A percentile compares a stretch with the other conserved stretches of the same genome.
Evolutionary conservation across 2,329 filamentous ascomycete genomes (phyloP).

Genomic region (Beauveria asiatica): DNA sequence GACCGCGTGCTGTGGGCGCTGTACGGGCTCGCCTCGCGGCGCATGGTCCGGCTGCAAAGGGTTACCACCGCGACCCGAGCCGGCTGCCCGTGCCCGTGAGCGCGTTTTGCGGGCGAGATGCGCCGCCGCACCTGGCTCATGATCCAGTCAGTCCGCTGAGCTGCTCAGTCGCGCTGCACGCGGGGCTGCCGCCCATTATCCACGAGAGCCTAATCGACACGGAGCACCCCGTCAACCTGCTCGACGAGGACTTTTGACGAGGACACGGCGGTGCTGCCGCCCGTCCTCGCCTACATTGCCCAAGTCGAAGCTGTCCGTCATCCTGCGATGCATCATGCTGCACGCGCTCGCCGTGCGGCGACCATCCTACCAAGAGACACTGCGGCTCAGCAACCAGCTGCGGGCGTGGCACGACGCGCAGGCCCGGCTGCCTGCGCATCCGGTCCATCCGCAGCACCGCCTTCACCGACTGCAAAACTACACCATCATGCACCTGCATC

Average conservation of each 20-base stretch:
- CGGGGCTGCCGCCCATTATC: constrained; percentile 44
- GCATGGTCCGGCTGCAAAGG: constrained; percentile 44
- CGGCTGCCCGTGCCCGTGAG: constrained; percentile 32
- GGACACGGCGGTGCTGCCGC: constrained; percentile 31
- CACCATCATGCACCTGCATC: constrained; percentile 39
- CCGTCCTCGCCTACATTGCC: constrained; percentile 32
- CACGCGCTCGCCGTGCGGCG: constrained; percentile 30
- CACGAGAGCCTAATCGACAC: constrained; percentile 39
- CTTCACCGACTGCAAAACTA: constrained; percentile 33
- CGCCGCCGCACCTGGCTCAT: constrained; percentile 41
- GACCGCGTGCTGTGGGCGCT: constrained; percentile 39
- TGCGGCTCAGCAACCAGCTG: constrained; percentile 32
- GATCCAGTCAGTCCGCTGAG: constrained; percentile 38
- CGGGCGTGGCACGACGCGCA: constrained; percentile 27
- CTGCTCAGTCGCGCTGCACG: constrained; percentile 40
- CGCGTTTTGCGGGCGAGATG: constrained; percentile 42
- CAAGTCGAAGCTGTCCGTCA: constrained; percentile 34
- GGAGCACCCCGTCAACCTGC: constrained; percentile 35
- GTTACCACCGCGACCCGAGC: constrained; percentile 42
- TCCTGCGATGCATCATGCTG: constrained; percentile 35
- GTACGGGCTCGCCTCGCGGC: constrained; percentile 35
- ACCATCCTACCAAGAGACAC: constrained; percentile 26
- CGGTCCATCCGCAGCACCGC: constrained; percentile 33
- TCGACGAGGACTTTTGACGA: constrained; percentile 45
- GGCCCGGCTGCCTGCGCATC: constrained; percentile 31